Evolutionary conservation across 148 eudicot species (phyloP).

Genomic region (Spergularia bocconei): DNA sequence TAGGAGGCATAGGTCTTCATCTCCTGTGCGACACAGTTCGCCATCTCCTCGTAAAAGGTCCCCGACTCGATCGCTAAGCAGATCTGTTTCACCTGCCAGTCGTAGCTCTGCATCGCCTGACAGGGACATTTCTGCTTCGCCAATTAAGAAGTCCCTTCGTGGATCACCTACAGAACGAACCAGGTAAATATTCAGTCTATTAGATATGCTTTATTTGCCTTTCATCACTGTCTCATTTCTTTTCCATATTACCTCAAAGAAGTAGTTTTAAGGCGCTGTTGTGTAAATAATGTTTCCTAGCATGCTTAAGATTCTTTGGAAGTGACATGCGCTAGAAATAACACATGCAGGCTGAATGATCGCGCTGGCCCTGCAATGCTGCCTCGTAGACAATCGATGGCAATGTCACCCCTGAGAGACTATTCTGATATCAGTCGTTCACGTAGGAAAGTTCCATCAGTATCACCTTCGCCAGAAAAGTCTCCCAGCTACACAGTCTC

Average conservation of each 20-base stretch:
- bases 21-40: conserved; percentile 38
- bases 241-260: neutral
- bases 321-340: neutral
- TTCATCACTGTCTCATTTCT: neutral
- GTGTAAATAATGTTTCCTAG: conserved; percentile 11
- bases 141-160: conserved; percentile 35
- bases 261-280: neutral
- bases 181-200: conserved; percentile 38
- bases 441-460: conserved; percentile 32
- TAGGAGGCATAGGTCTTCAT: conserved; percentile 33
- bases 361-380: conserved; percentile 34
- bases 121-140: conserved; percentile 40
- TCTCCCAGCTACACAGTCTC: conserved; percentile 35
- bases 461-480: conserved; percentile 48
- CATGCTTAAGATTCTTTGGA: neutral
- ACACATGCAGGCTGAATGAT: conserved; percentile 26
- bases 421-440: conserved; percentile 28
- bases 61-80: conserved; percentile 37
- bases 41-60: conserved; percentile 42
- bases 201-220: neutral
- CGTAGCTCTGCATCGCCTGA: conserved; percentile 44
- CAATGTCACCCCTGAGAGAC: conserved; percentile 72
- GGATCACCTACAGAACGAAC: conserved; percentile 45
- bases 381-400: conserved; percentile 37
- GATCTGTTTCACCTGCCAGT: conserved; percentile 47